Evolutionary conservation across 495 filamentous ascomycete species (phyloP).

Genomic region (Penicillium maclennaniae): DNA sequence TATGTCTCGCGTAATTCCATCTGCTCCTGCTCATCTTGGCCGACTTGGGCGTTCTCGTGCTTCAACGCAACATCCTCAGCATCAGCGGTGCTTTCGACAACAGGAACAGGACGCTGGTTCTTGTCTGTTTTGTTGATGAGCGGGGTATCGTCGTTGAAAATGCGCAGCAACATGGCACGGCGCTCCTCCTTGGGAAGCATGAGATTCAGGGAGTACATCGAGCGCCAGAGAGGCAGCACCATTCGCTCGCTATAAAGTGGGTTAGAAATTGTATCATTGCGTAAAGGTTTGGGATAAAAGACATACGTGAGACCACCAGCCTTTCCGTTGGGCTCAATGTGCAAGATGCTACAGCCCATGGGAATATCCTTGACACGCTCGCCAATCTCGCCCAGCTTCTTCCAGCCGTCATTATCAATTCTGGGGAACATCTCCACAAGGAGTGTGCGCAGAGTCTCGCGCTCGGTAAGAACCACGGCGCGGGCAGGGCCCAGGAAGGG

Average conservation of each 20-base stretch:
- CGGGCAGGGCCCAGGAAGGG: slow-evolving; percentile 79
- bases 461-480: slow-evolving; percentile 67
- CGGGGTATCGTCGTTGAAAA: slow-evolving; percentile 81
- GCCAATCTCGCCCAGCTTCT: slow-evolving; percentile 79
- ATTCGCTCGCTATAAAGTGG: slow-evolving; percentile 58
- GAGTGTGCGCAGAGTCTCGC: slow-evolving; percentile 70
- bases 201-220: slow-evolving; percentile 78
- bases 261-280: slow-evolving; percentile 13
- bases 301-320: slow-evolving; percentile 66
- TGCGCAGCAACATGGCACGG: slow-evolving; percentile 81
- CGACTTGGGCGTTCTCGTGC: slow-evolving; percentile 35
- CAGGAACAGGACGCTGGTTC: slow-evolving; percentile 15
- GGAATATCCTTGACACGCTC: slow-evolving; percentile 72
- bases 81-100: slow-evolving; percentile 20
- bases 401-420: slow-evolving; percentile 62
- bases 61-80: slow-evolving; percentile 37
- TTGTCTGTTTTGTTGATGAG: slow-evolving; percentile 50
- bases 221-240: slow-evolving; percentile 89
- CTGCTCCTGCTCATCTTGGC: slow-evolving; percentile 38
- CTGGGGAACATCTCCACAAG: slow-evolving; percentile 96
- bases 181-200: slow-evolving; percentile 98
- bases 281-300: background rate
- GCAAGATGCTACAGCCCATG: slow-evolving; percentile 89
- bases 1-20: slow-evolving; percentile 38
- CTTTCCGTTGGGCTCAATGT: slow-evolving; percentile 65